These are phyloP conservation scores for Sindora glabra DNA, from an alignment of 306 rosid genomes.

Conservation along the genomic window DNA sequence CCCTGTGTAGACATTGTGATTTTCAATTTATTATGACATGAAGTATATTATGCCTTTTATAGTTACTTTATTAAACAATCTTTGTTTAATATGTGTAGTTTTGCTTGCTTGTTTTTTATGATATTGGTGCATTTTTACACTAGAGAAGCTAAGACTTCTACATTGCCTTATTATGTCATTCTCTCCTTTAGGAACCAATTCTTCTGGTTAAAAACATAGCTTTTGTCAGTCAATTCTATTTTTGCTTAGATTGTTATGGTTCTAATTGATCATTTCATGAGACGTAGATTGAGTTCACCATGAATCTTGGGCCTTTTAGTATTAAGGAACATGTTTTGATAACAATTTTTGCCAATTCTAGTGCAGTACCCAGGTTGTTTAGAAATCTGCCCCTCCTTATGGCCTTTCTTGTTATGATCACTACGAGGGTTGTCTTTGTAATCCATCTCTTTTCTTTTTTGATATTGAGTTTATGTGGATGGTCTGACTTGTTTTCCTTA, in stretches of 20 bases:
- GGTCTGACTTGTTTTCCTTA: too few species aligned
- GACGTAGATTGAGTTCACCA: conserved; percentile 31
- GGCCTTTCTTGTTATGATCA: conserved; percentile 52
- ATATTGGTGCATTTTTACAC: too few species aligned
- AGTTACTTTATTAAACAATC: too few species aligned
- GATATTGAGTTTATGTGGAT: too few species aligned
- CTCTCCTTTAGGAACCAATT: conserved; percentile 59
- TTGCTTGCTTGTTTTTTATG: too few species aligned
- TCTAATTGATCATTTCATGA: conserved; percentile 53
- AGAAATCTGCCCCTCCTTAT: conserved; percentile 40
- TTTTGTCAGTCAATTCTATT: conserved; percentile 32
- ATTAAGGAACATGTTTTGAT: conserved; percentile 57
- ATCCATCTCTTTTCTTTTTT: background rate
- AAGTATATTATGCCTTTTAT: too few species aligned
- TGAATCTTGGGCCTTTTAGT: conserved; percentile 61
- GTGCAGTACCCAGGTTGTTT: conserved; percentile 57
- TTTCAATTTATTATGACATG: too few species aligned
- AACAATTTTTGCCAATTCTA: conserved; percentile 56
- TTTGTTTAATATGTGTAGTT: too few species aligned
- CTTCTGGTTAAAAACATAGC: conserved; percentile 51
- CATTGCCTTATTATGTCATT: conserved; percentile 27
- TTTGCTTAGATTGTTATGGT: conserved; percentile 56
- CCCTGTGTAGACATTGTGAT: too few species aligned
- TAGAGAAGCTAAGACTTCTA: too few species aligned
- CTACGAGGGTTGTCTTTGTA: conserved; percentile 81